Conservation (phyloP, 306 rosid species). For the Castanospermum australe region DNA sequence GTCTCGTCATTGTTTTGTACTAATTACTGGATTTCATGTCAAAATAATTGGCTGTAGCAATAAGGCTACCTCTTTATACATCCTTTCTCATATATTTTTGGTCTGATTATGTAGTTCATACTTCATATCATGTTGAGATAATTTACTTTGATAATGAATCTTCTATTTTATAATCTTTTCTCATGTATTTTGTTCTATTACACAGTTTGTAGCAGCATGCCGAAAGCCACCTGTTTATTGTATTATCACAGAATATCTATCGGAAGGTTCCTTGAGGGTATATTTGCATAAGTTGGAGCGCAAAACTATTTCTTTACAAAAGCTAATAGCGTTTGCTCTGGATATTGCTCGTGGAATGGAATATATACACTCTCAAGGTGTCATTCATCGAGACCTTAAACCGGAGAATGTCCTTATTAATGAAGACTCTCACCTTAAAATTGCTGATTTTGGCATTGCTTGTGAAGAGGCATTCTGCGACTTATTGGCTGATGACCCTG, state of each 20-base stretch:
- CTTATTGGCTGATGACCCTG: slow-evolving; percentile 82
- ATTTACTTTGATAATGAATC: not conserved
- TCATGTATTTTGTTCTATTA: slow-evolving; percentile 34
- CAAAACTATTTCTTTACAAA: slow-evolving; percentile 51
- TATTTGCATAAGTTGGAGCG: slow-evolving; percentile 72
- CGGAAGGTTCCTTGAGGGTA: slow-evolving; percentile 89
- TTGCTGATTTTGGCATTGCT: slow-evolving; percentile 96
- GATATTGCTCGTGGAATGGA: slow-evolving; percentile 94
- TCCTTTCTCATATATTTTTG: slow-evolving; percentile 21
- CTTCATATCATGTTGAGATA: slow-evolving; percentile 37
- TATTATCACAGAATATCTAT: slow-evolving; percentile 78
- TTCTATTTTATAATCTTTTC: slow-evolving; percentile 3
- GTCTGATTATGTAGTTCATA: slow-evolving; percentile 38
- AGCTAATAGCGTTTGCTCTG: slow-evolving; percentile 62
- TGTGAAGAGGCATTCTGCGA: slow-evolving; percentile 81
- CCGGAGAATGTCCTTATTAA: slow-evolving; percentile 86
- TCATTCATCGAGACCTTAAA: slow-evolving; percentile 91
- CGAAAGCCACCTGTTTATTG: slow-evolving; percentile 80
- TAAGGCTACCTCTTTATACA: not conserved
- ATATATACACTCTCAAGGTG: slow-evolving; percentile 81
- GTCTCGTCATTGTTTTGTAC: not conserved
- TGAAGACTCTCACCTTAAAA: slow-evolving; percentile 60
- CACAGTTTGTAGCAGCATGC: slow-evolving; percentile 86
- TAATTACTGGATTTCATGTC: not conserved
- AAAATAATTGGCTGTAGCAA: not conserved